Evolutionary conservation across 192 early-diverging fungal species (phyloP).

Genomic region (Backusella circina): DNA sequence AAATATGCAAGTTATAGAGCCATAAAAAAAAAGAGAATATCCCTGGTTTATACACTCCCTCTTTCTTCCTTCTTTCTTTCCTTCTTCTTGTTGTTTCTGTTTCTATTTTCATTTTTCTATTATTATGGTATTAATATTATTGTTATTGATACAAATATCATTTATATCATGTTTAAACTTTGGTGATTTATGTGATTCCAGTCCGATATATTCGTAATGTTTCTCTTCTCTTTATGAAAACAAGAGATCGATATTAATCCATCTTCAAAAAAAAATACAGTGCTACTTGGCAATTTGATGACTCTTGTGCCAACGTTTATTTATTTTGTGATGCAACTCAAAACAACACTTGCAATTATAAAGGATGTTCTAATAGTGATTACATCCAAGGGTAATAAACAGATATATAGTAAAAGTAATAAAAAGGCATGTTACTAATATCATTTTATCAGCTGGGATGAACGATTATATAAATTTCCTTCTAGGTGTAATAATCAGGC

Average conservation of each 20-base stretch:
- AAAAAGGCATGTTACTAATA: neutral
- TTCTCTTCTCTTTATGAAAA: neutral
- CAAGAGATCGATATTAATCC: neutral
- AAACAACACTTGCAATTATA: constrained; percentile 25
- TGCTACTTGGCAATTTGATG: constrained; percentile 24
- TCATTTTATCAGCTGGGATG: constrained; percentile 20
- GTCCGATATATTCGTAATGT: constrained; percentile 7
- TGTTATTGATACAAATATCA: neutral
- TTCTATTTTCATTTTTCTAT: neutral
- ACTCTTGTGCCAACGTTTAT: constrained; percentile 30
- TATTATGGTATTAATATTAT: neutral
- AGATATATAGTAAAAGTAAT: neutral
- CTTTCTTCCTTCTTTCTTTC: neutral
- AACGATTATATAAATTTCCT: constrained; percentile 12
- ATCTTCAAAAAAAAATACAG: neutral
- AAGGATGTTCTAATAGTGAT: constrained; percentile 34
- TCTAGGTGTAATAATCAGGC: constrained; percentile 14
- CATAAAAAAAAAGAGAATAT: neutral
- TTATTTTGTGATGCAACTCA: constrained; percentile 23
- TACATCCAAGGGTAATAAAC: constrained; percentile 24
- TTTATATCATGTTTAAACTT: neutral
- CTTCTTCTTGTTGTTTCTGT: neutral
- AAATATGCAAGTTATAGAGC: neutral
- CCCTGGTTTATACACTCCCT: neutral
- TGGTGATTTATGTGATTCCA: constrained; percentile 11